Evolutionary conservation across 345 rosid genomes (phyloP).

Genomic region (Arabidopsis arenosa): DNA sequence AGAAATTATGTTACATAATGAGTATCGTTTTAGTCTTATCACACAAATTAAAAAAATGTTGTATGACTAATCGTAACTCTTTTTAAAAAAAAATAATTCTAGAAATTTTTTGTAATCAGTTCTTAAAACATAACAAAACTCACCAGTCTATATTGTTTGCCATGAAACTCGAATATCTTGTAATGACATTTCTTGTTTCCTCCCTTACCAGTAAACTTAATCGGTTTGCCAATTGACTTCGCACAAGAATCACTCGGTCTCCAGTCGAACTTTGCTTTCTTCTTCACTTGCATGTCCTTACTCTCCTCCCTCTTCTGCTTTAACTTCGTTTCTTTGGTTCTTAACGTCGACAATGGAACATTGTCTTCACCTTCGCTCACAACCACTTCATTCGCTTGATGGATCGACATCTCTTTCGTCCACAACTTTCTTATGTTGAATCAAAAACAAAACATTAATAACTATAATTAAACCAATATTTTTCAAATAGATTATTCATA

Average conservation of each 20-base stretch:
- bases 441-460: not conserved
- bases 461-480: too few relatives aligned
- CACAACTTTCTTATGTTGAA: not conserved
- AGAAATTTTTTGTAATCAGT: too few relatives aligned
- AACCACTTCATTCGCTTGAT: conserved; percentile 59
- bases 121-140: conserved; percentile 23
- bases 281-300: not conserved
- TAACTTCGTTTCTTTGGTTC: not conserved
- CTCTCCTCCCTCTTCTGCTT: not conserved
- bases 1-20: too few relatives aligned
- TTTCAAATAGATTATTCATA: too few relatives aligned
- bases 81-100: too few relatives aligned
- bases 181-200: not conserved
- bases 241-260: not conserved
- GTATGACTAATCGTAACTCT: too few relatives aligned
- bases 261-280: not conserved
- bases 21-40: too few relatives aligned
- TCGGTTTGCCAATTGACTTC: not conserved
- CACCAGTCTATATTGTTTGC: conserved; percentile 8
- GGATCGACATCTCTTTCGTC: conserved; percentile 46
- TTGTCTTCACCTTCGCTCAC: conserved; percentile 61
- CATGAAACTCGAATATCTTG: conserved; percentile 1
- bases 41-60: too few relatives aligned
- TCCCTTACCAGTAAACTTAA: conserved; percentile 2
- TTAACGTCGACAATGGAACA: conserved; percentile 14